Evolutionary conservation across 257 asterid genomes (phyloP), one percentile per base, ranked within the genome.

Genomic region (Nicotiana knightiana): DNA sequence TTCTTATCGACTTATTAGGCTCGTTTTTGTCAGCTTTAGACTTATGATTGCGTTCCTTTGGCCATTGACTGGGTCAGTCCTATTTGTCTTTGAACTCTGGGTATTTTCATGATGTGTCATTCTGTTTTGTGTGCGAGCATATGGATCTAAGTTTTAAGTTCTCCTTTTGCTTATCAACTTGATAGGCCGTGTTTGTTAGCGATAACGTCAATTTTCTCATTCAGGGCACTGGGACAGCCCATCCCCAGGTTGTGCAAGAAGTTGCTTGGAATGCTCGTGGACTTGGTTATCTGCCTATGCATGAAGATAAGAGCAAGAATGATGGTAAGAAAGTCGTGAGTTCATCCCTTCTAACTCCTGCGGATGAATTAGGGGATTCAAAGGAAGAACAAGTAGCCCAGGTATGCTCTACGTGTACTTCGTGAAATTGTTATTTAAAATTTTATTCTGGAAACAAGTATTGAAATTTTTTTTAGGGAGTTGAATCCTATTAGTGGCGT

Each of bases 381-480:
- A 84, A 82, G 55, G 93, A 89, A 81, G 92, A 89, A 63, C 85
- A 73, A 76, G 87, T 93, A 90, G 82, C 90, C 78, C 87, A 91
- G 97, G 98, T 94, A 83, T 83, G 88, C 79, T 13, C 63, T 75
- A 4, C 26, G 79, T 75, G 79, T 48, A 48, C 18, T 24, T 48
- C 53, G 43, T 75, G 79, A 48, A 75, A 13, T 51, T 75, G 1
- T 13, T n/a, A 13, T 75, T 13, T 75, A 35, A 68, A 62, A 62
- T 77, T 71, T 55, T 55, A 54, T 32, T 15, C 63, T 24, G 13
- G 79, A 46, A 48, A 48, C 9, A 3, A 15, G 73, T 73, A 15
- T 75, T 48, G 43, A 51, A 26, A 73, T 51, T n/a, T 7, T 15
- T 51, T 51, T 4, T 21, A 15, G 51, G 63, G 79, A 48, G 13